Base-by-base conservation (phyloP, 179 eudicot species). In the Nepenthes alata region DNA sequence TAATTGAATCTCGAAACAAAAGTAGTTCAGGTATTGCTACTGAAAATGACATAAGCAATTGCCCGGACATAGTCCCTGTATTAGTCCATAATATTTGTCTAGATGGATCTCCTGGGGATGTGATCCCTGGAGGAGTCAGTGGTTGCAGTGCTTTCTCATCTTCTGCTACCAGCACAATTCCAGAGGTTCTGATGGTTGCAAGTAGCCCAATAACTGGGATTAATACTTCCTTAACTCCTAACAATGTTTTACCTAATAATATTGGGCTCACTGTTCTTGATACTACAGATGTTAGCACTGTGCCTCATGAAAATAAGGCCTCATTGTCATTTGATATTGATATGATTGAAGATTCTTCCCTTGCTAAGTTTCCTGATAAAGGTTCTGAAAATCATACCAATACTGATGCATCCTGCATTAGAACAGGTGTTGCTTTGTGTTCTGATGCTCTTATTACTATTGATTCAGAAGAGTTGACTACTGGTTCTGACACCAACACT, bases 91-190 rank as follows among this genome's bases (percentile, higher is more conserved):
- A 68, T 66, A 62, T 45, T 62, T 60, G 39, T 67, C 62, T 35
- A 8, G 74, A 65, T 54, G 77, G 63, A 62, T 55, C 74, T 57
- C 45, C 72, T 11, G 75, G 65, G 63, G 65, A 61, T 64, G 8
- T 61, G 53, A 44, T 35, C 57, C 53, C 61, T 25, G 54, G 25
- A 12, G 69, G 59, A 68, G 78, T 74, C 58, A 54, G 60, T 71
- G 65, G 47, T 58, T 54, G 49, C 53, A 56, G 41, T 50, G 53
- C 53, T 57, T 47, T 53, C 14, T 62, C 74, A 37, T 57, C 35
- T 60, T 34, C 55, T 6, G 70, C 47, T 64, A 58, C 57, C 58
- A 63, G 36, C 70, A 53, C 47, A 50, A 47, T 60, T 58, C 69
- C 41, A 25, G 60, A 64, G 44, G 47, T 15, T 47, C 36, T 34